phyloP scores from a whole-genome alignment of 495 filamentous ascomycete species.

The Tuber magnatum region DNA sequence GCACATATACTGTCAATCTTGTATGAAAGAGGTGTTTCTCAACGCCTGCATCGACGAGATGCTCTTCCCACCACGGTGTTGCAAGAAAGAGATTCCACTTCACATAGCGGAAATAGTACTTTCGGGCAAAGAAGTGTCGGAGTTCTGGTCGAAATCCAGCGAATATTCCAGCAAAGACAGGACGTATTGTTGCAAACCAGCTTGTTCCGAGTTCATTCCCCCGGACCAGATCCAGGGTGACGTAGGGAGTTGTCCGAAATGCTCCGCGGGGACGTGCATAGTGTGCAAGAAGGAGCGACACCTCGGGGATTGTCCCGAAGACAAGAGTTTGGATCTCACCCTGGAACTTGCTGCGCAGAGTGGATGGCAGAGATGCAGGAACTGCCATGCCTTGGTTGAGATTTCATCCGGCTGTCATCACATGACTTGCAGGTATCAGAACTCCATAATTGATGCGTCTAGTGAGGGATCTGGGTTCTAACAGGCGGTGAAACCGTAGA shows the following conservation, averaged over 20 bases:
- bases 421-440: constrained; percentile 42
- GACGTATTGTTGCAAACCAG: constrained; percentile 44
- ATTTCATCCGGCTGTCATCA: constrained; percentile 46
- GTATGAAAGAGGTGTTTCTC: constrained; percentile 30
- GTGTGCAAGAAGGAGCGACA: constrained; percentile 45
- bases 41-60: constrained; percentile 29
- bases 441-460: not conserved
- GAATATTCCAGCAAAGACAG: constrained; percentile 44
- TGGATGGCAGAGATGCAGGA: constrained; percentile 46
- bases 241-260: constrained; percentile 42
- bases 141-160: constrained; percentile 42
- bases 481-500: not conserved
- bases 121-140: constrained; percentile 22
- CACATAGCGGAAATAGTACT: constrained; percentile 39
- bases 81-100: constrained; percentile 43
- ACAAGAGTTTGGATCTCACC: constrained; percentile 43
- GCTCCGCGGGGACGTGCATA: constrained; percentile 43
- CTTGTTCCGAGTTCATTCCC: constrained; percentile 45
- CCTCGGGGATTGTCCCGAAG: constrained; percentile 45
- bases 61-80: constrained; percentile 48
- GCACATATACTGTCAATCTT: constrained; percentile 29
- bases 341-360: constrained; percentile 42
- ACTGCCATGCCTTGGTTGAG: constrained; percentile 45
- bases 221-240: constrained; percentile 34
- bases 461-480: not conserved